These are phyloP conservation scores for Elaphomyces granulatus DNA, from an alignment of 495 filamentous ascomycete species.

Conservation along the genomic window DNA sequence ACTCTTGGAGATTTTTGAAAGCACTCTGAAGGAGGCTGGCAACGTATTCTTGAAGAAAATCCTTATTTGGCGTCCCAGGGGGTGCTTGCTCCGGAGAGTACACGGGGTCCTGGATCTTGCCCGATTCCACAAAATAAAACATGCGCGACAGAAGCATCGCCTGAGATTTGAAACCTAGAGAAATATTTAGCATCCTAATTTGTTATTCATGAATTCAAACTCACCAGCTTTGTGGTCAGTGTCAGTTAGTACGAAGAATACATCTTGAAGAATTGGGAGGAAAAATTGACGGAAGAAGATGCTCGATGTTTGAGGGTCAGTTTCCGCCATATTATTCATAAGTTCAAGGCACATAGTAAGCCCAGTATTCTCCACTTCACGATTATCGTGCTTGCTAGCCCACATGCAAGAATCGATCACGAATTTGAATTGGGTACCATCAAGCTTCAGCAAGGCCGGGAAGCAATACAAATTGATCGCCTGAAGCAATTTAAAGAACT, in stretches of 20 bases:
- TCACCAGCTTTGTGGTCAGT: slow-evolving; percentile 89
- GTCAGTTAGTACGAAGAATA: slow-evolving; percentile 96
- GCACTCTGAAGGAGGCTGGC: slow-evolving; percentile 74
- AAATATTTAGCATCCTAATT: slow-evolving; percentile 4
- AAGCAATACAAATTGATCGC: slow-evolving; percentile 96
- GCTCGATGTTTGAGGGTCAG: slow-evolving; percentile 68
- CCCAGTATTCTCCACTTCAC: slow-evolving; percentile 94
- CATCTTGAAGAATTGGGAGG: slow-evolving; percentile 86
- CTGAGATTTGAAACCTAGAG: slow-evolving; percentile 80
- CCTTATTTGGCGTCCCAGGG: slow-evolving; percentile 69
- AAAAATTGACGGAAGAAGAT: slow-evolving; percentile 98
- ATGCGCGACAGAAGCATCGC: slow-evolving; percentile 85
- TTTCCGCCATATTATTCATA: slow-evolving; percentile 93
- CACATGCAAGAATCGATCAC: slow-evolving; percentile 99
- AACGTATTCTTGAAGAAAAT: slow-evolving; percentile 79
- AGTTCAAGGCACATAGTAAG: slow-evolving; percentile 98
- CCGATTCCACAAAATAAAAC: slow-evolving; percentile 78
- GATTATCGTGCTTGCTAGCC: slow-evolving; percentile 99
- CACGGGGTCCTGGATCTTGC: slow-evolving; percentile 83
- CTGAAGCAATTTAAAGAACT: slow-evolving; percentile 93
- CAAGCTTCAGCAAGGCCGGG: slow-evolving; percentile 81
- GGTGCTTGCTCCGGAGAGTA: slow-evolving; percentile 71
- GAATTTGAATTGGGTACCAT: slow-evolving; percentile 94
- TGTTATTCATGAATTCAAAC: slow-evolving; percentile 7
- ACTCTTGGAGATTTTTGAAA: slow-evolving; percentile 87